Evolutionary conservation across 768 basidiomycete species (phyloP).

Genomic region (Suillus clintonianus): DNA sequence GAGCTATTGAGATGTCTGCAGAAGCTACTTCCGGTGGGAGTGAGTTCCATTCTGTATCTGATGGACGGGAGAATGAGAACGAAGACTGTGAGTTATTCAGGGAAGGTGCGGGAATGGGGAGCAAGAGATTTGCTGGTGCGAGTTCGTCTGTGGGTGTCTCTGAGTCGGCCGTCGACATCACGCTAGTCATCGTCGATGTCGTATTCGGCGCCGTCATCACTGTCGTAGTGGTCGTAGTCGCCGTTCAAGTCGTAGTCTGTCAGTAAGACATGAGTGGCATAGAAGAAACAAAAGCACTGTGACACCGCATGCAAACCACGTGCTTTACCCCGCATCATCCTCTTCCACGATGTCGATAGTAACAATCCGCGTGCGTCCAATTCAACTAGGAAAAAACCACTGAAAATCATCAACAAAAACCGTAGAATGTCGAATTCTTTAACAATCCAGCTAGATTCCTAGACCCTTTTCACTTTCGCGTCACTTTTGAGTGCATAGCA

Average conservation of each 20-base stretch:
- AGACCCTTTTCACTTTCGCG: conserved; percentile 89
- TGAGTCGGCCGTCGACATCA: neutral
- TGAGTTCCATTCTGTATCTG: conserved; percentile 39
- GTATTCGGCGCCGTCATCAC: conserved; percentile 20
- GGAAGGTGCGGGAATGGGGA: conserved; percentile 43
- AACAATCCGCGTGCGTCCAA: conserved; percentile 58
- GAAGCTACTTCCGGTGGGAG: conserved; percentile 52
- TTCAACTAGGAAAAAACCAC: neutral
- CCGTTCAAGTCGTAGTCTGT: neutral
- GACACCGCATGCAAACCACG: conserved; percentile 9
- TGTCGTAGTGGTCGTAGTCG: neutral
- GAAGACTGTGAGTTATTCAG: conserved; percentile 42
- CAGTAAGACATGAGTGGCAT: conserved; percentile 3
- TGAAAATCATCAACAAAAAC: neutral
- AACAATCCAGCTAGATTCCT: conserved; percentile 93
- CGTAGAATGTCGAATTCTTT: conserved; percentile 82
- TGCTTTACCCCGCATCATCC: conserved; percentile 3
- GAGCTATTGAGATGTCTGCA: conserved; percentile 60
- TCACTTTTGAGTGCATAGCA: conserved; percentile 97
- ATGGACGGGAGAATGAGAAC: conserved; percentile 47
- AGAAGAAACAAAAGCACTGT: conserved; percentile 6
- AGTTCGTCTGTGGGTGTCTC: neutral
- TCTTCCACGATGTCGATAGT: conserved; percentile 59
- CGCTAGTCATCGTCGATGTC: neutral
- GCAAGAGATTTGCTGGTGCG: conserved; percentile 34